Base-by-base conservation (phyloP, 2,329 filamentous ascomycete genomes). In the Pyrenochaeta sp. region DNA sequence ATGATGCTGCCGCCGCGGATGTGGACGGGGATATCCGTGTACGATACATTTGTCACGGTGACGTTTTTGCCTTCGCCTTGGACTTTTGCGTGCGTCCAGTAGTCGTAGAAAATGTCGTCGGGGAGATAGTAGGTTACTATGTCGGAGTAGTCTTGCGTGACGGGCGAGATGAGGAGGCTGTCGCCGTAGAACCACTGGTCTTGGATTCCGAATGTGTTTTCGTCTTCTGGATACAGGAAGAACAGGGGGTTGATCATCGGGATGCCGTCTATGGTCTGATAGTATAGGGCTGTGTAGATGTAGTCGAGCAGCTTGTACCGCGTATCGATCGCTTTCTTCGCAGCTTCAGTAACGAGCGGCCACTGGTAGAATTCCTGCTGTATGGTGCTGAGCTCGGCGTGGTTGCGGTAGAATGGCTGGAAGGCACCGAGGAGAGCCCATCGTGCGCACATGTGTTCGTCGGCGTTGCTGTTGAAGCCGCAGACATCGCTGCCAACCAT, bases 271-370 rank as follows among this genome's bases (percentile, higher is more conserved):
- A 80, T 69, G 30, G 82, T 84, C 72, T 91, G 85, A 55, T 79
- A 77, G 71, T 88, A 81, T 65, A 92, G 81, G 0, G 88, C 86
- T 1, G 91, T 93, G 81, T 94, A 93, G 58, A 91, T 83, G 78
- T 93, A 93, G 69, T 93, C 91, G 12, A 93, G 81, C n/a, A 93
- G 81, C 32, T 85, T 83, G 79, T 93, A 93, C n/a, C 91, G 85
- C 47, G 88, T 87, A 30, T 84, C 84, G 66, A 93, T 92, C 19
- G 88, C 89, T 57, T 86, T 88, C 54, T 84, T 84, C 0, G 90
- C 90, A 0, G 89, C 88, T 8, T 83, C 78, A 0, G 89, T 81
- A 5, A 91, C 89, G 1, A 80, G 77, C 0, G 81, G 78, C 88
- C 89, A 93, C 45, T 81, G 84, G 76, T 93, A 94, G 73, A 91